Percentiles rank a stretch among this genome's conserved stretches.
Evolutionary conservation across 2,329 filamentous ascomycete genomes (phyloP).

Genomic region (Hymenotorrendiella dingleyae): DNA sequence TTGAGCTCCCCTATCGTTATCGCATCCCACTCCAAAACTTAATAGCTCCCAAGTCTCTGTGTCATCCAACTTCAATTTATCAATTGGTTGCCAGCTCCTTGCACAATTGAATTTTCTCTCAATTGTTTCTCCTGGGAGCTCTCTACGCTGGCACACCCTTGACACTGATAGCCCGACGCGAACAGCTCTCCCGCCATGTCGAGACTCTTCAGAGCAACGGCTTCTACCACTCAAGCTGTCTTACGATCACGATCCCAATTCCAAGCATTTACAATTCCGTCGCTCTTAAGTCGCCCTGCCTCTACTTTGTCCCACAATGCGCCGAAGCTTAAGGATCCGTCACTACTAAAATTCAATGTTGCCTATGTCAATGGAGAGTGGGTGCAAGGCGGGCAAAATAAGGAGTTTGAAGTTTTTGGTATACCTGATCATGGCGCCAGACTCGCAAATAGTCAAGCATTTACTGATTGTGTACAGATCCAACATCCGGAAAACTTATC

Average conservation of each 20-base stretch:
- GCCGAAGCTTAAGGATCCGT: conserved; percentile 66
- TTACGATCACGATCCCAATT: conserved; percentile 20
- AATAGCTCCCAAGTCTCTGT: no score
- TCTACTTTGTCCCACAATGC: conserved; percentile 26
- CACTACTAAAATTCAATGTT: conserved; percentile 76
- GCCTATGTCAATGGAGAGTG: conserved; percentile 90
- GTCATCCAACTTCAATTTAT: no score
- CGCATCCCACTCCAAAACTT: no score
- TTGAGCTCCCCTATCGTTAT: no score
- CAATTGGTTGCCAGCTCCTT: no score
- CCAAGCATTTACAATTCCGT: conserved; percentile 21
- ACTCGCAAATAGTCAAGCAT: no score
- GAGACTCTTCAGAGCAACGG: conserved; percentile 17
- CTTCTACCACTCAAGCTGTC: conserved; percentile 17
- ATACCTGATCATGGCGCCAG: no score
- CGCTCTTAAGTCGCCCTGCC: conserved; percentile 17
- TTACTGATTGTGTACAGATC: conserved; percentile 49
- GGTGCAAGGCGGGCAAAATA: conserved; percentile 75
- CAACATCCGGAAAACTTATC: conserved; percentile 74
- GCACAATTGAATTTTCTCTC: no score
- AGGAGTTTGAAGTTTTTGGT: conserved; percentile 86
- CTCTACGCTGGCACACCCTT: no score
- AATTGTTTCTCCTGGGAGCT: no score
- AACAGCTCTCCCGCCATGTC: no score
- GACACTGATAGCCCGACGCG: no score